Conservation (phyloP, 2,329 filamentous ascomycete genomes). For the Microsporum audouinii region DNA sequence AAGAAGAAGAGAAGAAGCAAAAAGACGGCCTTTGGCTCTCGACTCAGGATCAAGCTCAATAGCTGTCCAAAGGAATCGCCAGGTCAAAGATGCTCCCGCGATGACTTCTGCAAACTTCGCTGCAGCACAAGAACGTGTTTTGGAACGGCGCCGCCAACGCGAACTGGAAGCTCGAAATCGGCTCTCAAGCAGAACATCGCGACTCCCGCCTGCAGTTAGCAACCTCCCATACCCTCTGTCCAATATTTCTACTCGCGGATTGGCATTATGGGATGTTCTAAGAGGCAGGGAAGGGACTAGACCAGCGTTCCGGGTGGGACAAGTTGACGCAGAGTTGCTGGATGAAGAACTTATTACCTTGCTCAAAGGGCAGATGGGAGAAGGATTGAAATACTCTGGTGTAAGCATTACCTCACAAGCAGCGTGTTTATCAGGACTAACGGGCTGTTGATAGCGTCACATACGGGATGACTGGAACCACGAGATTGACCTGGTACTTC, state of each 20-base stretch:
- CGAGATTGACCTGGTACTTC: constrained; percentile 68
- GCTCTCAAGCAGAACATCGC: constrained; percentile 37
- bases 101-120: constrained; percentile 62
- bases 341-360: constrained; percentile 87
- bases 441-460: constrained; percentile 37
- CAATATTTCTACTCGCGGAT: constrained; percentile 34
- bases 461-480: constrained; percentile 75
- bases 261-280: constrained; percentile 56
- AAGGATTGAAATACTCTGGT: constrained; percentile 77
- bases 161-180: constrained; percentile 54
- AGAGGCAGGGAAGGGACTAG: constrained; percentile 65
- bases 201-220: constrained; percentile 43
- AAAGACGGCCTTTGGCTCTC: neutral
- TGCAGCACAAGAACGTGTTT: constrained; percentile 76
- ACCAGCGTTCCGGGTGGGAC: constrained; percentile 83
- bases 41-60: neutral
- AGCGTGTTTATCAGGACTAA: constrained; percentile 2
- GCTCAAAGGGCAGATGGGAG: constrained; percentile 72
- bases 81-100: constrained; percentile 26
- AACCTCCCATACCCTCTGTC: constrained; percentile 54
- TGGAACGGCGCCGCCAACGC: constrained; percentile 65
- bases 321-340: constrained; percentile 88
- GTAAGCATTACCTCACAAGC: constrained; percentile 33
- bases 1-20: neutral
- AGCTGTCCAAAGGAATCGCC: neutral